These are phyloP conservation scores for Termitomyces titanicus DNA, from an alignment of 768 basidiomycete species.

Conservation along the genomic window DNA sequence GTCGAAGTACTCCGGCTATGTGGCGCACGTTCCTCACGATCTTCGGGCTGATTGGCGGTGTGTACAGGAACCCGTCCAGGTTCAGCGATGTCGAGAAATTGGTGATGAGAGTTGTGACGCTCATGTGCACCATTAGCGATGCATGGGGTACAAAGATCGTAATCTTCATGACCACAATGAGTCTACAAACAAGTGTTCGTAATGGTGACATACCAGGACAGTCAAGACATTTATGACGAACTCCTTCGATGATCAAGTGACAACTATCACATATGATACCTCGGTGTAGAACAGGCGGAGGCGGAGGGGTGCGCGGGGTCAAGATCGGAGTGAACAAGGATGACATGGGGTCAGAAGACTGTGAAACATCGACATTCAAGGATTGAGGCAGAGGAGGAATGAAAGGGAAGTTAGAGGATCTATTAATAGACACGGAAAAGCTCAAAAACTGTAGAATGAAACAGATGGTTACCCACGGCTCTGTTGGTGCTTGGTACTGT, in stretches of 20 bases:
- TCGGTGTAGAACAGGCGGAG: slow-evolving; percentile 43
- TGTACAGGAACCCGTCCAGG: slow-evolving; percentile 67
- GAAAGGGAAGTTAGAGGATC: background rate
- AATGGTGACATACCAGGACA: slow-evolving; percentile 50
- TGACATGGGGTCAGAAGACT: background rate
- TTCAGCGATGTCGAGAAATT: slow-evolving; percentile 66
- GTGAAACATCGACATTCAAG: background rate
- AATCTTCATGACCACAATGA: slow-evolving; percentile 42
- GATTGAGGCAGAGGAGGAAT: background rate
- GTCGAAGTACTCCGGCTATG: background rate
- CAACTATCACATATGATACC: slow-evolving; percentile 70
- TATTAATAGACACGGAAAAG: background rate
- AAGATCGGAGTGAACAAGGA: background rate
- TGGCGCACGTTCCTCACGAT: slow-evolving; percentile 18
- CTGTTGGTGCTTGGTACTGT: background rate
- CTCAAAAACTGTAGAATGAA: background rate
- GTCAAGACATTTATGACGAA: slow-evolving; percentile 78
- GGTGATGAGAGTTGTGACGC: slow-evolving; percentile 58
- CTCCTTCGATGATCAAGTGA: slow-evolving; percentile 49
- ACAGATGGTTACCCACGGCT: background rate
- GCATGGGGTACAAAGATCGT: slow-evolving; percentile 67
- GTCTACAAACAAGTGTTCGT: background rate
- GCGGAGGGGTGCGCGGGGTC: slow-evolving; percentile 6
- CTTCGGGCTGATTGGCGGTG: slow-evolving; percentile 46
- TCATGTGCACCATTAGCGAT: slow-evolving; percentile 45